phyloP scores from a whole-genome alignment of 768 basidiomycete species.

The Termitomyces titanicus region DNA sequence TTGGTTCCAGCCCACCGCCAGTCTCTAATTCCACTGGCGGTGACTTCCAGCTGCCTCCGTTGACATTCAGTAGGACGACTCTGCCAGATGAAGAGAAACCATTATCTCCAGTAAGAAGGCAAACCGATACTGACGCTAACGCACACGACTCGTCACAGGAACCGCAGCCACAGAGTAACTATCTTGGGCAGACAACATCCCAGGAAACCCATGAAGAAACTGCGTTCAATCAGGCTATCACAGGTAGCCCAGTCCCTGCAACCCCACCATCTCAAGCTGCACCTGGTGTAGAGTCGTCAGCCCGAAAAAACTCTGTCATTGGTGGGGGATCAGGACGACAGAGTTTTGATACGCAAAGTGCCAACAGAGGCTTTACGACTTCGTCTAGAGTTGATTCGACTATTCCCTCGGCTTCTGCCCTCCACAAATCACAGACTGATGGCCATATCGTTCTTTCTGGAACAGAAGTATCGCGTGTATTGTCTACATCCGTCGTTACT shows the following conservation, averaged over 20 bases:
- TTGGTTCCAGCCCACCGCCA: slow-evolving; percentile 3
- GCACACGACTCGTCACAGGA: background rate
- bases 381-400: slow-evolving; percentile 6
- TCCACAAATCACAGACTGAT: background rate
- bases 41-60: slow-evolving; percentile 54
- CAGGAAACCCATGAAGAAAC: background rate
- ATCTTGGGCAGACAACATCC: slow-evolving; percentile 8
- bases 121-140: slow-evolving; percentile 8
- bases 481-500: background rate
- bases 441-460: slow-evolving; percentile 4
- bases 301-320: background rate
- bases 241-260: slow-evolving; percentile 1
- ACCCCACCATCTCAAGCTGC: slow-evolving; percentile 6
- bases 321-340: background rate
- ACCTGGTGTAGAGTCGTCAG: background rate
- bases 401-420: background rate
- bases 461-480: background rate
- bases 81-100: slow-evolving; percentile 14
- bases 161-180: background rate
- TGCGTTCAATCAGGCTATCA: slow-evolving; percentile 2
- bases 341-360: slow-evolving; percentile 12
- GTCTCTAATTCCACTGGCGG: slow-evolving; percentile 17
- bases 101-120: slow-evolving; percentile 19
- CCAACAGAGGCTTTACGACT: slow-evolving; percentile 5
- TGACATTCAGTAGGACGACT: slow-evolving; percentile 39